These are phyloP conservation scores for Tetrapisispora arboricola DNA, from an alignment of 805 yeast genomes.

Conservation along the genomic window DNA sequence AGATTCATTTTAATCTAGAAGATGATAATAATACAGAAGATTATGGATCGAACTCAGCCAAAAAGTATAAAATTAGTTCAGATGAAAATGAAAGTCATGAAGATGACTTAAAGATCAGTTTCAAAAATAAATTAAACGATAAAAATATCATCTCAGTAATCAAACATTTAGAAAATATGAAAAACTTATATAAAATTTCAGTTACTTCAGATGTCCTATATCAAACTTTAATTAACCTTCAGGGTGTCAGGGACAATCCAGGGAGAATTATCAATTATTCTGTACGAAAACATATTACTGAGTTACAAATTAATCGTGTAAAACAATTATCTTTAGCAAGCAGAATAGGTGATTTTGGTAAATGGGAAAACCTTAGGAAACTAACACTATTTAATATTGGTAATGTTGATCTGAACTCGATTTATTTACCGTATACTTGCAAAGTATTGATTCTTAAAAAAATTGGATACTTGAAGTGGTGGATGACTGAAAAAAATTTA, in stretches of 20 bases:
- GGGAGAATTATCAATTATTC: conserved; percentile 20
- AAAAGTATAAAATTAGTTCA: conserved; percentile 6
- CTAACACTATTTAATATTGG: conserved; percentile 11
- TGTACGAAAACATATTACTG: conserved; percentile 14
- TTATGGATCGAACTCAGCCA: too few species aligned
- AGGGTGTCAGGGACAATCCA: conserved; percentile 24
- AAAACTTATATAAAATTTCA: conserved; percentile 10
- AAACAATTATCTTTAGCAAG: conserved; percentile 6
- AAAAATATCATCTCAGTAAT: conserved; percentile 7
- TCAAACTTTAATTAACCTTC: conserved; percentile 20
- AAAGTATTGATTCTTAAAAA: conserved; percentile 11
- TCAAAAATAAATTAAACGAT: conserved; percentile 5
- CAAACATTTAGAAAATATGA: conserved; percentile 15
- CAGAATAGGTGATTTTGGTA: conserved; percentile 19
- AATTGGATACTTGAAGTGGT: conserved; percentile 16
- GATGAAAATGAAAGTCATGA: not conserved
- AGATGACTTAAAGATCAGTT: not conserved
- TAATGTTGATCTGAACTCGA: conserved; percentile 17
- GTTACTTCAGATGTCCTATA: conserved; percentile 16
- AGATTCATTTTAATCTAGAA: conserved; percentile 10
- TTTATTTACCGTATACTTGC: conserved; percentile 19
- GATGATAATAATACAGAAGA: conserved; percentile 5
- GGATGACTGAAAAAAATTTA: conserved; percentile 12
- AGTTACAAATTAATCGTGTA: conserved; percentile 11
- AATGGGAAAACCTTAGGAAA: conserved; percentile 22